These are phyloP conservation scores for Amanita rubescens DNA, from an alignment of 768 basidiomycete species.

Conservation along the genomic window DNA sequence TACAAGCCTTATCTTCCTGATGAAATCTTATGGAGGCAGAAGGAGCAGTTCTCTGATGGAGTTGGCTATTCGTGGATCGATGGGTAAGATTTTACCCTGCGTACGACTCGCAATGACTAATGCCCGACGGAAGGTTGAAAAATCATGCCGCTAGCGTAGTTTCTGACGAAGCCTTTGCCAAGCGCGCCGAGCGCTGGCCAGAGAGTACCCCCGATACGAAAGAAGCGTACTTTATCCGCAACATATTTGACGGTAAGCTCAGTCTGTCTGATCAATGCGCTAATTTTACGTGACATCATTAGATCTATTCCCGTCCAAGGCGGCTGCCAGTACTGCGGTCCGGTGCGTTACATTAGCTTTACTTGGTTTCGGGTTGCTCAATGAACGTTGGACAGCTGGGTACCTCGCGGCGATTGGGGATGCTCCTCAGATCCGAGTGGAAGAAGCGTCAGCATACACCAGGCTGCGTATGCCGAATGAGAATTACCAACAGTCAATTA, in stretches of 20 bases:
- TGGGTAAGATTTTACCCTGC: constrained; percentile 45
- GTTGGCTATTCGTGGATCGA: constrained; percentile 99
- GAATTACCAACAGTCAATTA: constrained; percentile 14
- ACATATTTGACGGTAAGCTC: constrained; percentile 76
- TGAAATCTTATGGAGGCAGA: constrained; percentile 96
- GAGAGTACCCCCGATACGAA: constrained; percentile 88
- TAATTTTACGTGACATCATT: neutral
- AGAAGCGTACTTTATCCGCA: constrained; percentile 90
- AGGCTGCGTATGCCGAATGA: constrained; percentile 66
- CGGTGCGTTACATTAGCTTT: constrained; percentile 42
- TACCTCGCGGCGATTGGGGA: constrained; percentile 95
- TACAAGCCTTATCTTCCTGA: constrained; percentile 84
- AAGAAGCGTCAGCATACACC: constrained; percentile 92
- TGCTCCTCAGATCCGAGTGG: constrained; percentile 93
- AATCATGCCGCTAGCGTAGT: constrained; percentile 69
- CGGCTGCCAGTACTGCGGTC: constrained; percentile 88
- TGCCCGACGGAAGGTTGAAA: constrained; percentile 51
- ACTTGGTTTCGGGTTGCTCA: constrained; percentile 1
- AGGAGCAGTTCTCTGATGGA: constrained; percentile 99
- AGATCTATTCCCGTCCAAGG: constrained; percentile 78
- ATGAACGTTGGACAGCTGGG: constrained; percentile 51
- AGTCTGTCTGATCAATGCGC: neutral
- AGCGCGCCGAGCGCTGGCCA: constrained; percentile 68
- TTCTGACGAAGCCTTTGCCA: constrained; percentile 75
- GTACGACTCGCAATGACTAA: constrained; percentile 1